Evolutionary conservation across 2,329 filamentous ascomycete species (phyloP).

Genomic region (Emmonsiellopsis sp.): DNA sequence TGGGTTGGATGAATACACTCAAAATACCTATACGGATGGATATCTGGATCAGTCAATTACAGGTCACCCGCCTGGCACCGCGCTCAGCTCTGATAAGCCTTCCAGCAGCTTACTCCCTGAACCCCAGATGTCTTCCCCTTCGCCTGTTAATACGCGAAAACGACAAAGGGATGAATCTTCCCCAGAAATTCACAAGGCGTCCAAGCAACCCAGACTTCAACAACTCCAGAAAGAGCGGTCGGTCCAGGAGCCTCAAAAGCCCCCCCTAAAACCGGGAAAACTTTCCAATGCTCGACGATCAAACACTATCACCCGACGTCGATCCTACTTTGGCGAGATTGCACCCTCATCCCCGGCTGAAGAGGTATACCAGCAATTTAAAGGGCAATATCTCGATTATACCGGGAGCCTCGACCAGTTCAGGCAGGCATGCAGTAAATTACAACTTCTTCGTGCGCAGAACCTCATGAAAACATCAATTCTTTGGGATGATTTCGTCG

Average conservation of each 20-base stretch:
- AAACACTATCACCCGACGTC: background rate
- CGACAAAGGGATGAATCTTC: background rate
- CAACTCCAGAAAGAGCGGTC: no score
- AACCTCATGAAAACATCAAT: constrained; percentile 25
- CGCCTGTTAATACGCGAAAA: background rate
- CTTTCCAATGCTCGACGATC: background rate
- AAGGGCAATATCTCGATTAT: constrained; percentile 30
- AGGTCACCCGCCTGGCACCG: background rate
- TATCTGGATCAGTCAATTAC: background rate
- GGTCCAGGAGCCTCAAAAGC: no score
- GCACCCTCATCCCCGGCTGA: background rate
- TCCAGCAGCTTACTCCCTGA: background rate
- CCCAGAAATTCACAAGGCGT: background rate
- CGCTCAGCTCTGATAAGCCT: background rate
- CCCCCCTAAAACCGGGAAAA: background rate
- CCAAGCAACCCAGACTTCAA: background rate
- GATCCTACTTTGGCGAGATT: background rate
- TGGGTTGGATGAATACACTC: constrained; percentile 3
- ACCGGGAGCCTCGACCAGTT: constrained; percentile 30
- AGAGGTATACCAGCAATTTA: constrained; percentile 28
- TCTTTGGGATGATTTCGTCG: constrained; percentile 39
- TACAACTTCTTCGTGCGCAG: constrained; percentile 22
- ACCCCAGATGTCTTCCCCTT: background rate
- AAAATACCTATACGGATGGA: background rate
- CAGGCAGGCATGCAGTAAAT: constrained; percentile 25